Evolutionary conservation across 441 rosid species (phyloP).

Genomic region (Adansonia rubrostipa): DNA sequence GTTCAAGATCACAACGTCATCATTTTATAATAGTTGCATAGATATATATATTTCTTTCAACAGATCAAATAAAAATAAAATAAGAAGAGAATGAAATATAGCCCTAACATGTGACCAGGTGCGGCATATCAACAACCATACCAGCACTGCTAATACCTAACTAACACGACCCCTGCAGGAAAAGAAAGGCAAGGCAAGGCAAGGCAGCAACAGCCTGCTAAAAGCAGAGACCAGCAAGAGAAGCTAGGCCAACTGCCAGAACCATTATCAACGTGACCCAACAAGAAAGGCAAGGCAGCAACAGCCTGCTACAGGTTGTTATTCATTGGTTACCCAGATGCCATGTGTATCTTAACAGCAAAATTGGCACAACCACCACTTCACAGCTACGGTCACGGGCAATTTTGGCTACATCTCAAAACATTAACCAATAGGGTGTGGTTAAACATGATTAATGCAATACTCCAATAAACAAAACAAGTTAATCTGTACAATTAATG

Average conservation of each 20-base stretch:
- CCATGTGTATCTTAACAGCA: slow-evolving; percentile 44
- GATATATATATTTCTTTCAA: no score
- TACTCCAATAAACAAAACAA: slow-evolving; percentile 40
- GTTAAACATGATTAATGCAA: slow-evolving; percentile 31
- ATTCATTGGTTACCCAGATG: slow-evolving; percentile 39
- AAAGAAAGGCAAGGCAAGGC: not conserved
- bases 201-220: slow-evolving; percentile 11
- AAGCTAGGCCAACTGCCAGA: slow-evolving; percentile 26
- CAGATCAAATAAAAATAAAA: slow-evolving; percentile 31
- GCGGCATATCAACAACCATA: not conserved
- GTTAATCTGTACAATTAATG: slow-evolving; percentile 43
- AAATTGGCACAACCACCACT: slow-evolving; percentile 53
- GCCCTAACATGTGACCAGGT: not conserved
- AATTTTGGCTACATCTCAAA: slow-evolving; percentile 49
- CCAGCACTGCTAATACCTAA: no score
- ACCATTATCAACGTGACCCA: slow-evolving; percentile 28
- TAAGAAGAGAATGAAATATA: not conserved
- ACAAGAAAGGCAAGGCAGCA: slow-evolving; percentile 37
- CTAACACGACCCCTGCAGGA: not conserved
- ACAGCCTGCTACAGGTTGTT: slow-evolving; percentile 40
- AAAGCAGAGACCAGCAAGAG: slow-evolving; percentile 18
- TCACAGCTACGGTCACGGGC: slow-evolving; percentile 57
- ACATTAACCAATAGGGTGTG: slow-evolving; percentile 47
- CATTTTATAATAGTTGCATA: not conserved
- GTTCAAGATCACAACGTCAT: not conserved